A percentile compares a stretch with the other conserved stretches of the same genome.
phyloP scores from a whole-genome alignment of 2,329 filamentous ascomycete genomes.

The Nigrograna mackinnonii region DNA sequence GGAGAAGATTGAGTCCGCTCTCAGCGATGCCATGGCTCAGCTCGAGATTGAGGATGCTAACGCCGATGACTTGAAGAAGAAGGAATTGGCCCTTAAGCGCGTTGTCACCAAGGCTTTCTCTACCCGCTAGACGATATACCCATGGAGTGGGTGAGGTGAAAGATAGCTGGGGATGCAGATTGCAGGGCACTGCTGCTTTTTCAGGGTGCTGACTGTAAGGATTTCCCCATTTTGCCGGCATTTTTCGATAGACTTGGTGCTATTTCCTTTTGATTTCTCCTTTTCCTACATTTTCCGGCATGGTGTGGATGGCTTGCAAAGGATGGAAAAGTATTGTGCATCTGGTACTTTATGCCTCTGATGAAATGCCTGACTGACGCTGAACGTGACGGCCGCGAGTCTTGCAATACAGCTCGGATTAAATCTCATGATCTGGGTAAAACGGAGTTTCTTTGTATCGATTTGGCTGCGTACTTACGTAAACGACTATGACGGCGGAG shows the following conservation, averaged over 20 bases:
- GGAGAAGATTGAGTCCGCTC: slow-evolving; percentile 98
- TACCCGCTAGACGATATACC: slow-evolving; percentile 67
- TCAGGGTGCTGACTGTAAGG: too few species aligned
- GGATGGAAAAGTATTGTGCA: slow-evolving; percentile 11
- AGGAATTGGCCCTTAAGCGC: slow-evolving; percentile 97
- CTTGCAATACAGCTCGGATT: not conserved
- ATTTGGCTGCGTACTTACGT: slow-evolving; percentile 8
- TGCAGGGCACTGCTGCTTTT: not conserved
- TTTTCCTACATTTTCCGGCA: slow-evolving; percentile 3
- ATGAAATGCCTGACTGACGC: not conserved
- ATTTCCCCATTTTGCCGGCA: slow-evolving; percentile 6
- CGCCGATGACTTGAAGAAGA: slow-evolving; percentile 98
- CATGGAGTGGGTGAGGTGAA: not conserved
- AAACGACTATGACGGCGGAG: too few species aligned
- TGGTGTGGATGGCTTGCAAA: slow-evolving; percentile 2
- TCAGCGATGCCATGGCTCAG: slow-evolving; percentile 96
- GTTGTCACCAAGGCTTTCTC: slow-evolving; percentile 98
- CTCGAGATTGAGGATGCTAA: slow-evolving; percentile 92
- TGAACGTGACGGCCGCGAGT: slow-evolving; percentile 5
- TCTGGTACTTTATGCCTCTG: slow-evolving; percentile 6
- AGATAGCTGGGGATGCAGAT: not conserved
- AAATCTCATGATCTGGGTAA: not conserved
- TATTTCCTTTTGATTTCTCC: slow-evolving; percentile 3
- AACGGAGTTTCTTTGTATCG: slow-evolving; percentile 7
- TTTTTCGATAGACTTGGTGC: slow-evolving; percentile 7